Conservation (phyloP, 1,139 yeast genomes). For the Blastobotrys buckinghamii region DNA sequence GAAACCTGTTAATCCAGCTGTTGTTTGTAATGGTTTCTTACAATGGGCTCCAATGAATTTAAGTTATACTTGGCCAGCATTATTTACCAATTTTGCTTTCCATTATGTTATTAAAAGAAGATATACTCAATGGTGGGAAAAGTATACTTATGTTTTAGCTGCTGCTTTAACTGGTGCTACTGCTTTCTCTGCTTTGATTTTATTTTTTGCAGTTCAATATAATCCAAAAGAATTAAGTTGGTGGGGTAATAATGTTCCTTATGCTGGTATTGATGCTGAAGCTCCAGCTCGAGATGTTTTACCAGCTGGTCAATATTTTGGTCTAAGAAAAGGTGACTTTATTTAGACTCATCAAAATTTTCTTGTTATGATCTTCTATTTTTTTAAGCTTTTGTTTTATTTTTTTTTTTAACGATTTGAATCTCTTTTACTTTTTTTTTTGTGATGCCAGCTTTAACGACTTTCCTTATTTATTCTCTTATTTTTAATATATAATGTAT, state of each 20-base stretch:
- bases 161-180: constrained; percentile 55
- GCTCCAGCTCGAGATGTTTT: constrained; percentile 16
- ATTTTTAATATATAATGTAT: too few relatives aligned
- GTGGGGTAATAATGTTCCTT: constrained; percentile 54
- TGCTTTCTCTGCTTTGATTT: constrained; percentile 35
- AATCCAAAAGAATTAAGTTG: constrained; percentile 37
- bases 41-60: constrained; percentile 46
- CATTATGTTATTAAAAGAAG: constrained; percentile 48
- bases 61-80: constrained; percentile 45
- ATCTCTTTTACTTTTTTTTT: too few relatives aligned
- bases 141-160: constrained; percentile 47
- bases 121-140: constrained; percentile 45
- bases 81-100: constrained; percentile 46
- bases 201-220: constrained; percentile 51
- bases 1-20: constrained; percentile 45
- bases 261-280: constrained; percentile 41
- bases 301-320: constrained; percentile 12
- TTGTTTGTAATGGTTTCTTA: constrained; percentile 43
- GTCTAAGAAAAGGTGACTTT: constrained; percentile 10
- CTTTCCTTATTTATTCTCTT: too few relatives aligned
- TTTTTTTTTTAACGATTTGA: too few relatives aligned
- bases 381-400: too few relatives aligned
- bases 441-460: background rate
- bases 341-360: too few relatives aligned
- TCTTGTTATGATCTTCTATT: too few relatives aligned